A percentile compares a stretch with the other conserved stretches of the same genome.
phyloP scores from a whole-genome alignment of 192 early-diverging fungal species.

The Radiomyces spectabilis region DNA sequence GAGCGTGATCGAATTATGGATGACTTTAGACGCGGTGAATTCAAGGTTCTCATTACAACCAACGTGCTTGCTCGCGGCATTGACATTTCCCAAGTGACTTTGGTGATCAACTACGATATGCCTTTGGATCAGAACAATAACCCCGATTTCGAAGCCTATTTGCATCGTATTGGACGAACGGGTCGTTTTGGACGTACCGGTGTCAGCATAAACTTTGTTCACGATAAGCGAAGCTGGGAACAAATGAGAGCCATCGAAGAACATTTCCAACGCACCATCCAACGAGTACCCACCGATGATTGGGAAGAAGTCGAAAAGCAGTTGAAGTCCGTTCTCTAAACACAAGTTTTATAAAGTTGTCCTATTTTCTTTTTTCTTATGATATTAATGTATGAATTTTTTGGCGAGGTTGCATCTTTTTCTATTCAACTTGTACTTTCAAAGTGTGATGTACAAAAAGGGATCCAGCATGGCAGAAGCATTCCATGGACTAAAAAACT shows the following conservation, averaged over 20 bases:
- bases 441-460: no score
- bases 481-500: no score
- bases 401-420: no score
- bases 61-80: constrained; percentile 97
- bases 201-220: constrained; percentile 92
- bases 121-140: constrained; percentile 56
- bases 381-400: neutral
- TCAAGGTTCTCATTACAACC: constrained; percentile 93
- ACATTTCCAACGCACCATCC: constrained; percentile 75
- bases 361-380: neutral
- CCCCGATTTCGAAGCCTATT: constrained; percentile 90
- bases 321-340: constrained; percentile 69
- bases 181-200: constrained; percentile 95
- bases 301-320: constrained; percentile 78
- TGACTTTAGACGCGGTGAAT: constrained; percentile 80
- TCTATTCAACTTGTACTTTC: no score
- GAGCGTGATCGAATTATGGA: constrained; percentile 91
- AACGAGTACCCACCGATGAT: constrained; percentile 74
- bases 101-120: constrained; percentile 97
- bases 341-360: neutral
- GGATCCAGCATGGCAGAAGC: no score
- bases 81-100: constrained; percentile 90
- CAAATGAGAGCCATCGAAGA: constrained; percentile 82
- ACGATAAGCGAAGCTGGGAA: constrained; percentile 60
- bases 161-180: constrained; percentile 97